phyloP scores from a whole-genome alignment of 1,139 yeast species.

The Williopsis jadinii region DNA sequence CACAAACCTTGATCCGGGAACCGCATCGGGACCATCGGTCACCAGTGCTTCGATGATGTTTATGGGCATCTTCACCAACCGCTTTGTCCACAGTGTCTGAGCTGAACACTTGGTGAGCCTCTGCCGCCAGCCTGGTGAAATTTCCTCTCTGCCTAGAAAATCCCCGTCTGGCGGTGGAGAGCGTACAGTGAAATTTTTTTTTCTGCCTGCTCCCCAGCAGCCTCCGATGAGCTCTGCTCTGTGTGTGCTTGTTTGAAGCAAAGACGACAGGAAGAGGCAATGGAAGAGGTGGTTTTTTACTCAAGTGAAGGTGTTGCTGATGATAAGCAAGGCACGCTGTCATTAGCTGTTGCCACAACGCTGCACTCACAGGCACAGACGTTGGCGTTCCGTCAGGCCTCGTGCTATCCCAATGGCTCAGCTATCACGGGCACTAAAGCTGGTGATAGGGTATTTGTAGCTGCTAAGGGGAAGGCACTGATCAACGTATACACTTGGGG shows the following conservation, averaged over 20 bases:
- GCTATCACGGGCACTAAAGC: conserved; percentile 36
- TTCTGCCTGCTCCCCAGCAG: no score
- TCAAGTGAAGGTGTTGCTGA: conserved; percentile 42
- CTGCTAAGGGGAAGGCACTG: conserved; percentile 64
- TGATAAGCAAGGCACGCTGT: conserved; percentile 37
- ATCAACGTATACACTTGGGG: conserved; percentile 69
- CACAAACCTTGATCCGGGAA: conserved; percentile 67
- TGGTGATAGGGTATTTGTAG: conserved; percentile 46
- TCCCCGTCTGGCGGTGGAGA: no score
- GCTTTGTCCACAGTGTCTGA: background rate
- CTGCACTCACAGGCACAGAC: conserved; percentile 42
- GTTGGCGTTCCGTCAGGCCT: conserved; percentile 49
- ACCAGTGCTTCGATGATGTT: conserved; percentile 63
- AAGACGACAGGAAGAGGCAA: conserved; percentile 13
- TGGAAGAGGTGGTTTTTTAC: conserved; percentile 60
- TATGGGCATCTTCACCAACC: conserved; percentile 56
- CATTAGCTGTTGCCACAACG: conserved; percentile 43
- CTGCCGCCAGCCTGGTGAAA: no score
- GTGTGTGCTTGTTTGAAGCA: no score
- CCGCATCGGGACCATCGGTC: conserved; percentile 61
- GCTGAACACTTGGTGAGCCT: no score
- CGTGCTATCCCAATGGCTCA: conserved; percentile 34
- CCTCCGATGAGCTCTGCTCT: background rate
- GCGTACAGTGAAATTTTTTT: no score
- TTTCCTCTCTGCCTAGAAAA: no score